Conservation (phyloP, 2,329 filamentous ascomycete species). For the Fusarium protoensiforme region DNA sequence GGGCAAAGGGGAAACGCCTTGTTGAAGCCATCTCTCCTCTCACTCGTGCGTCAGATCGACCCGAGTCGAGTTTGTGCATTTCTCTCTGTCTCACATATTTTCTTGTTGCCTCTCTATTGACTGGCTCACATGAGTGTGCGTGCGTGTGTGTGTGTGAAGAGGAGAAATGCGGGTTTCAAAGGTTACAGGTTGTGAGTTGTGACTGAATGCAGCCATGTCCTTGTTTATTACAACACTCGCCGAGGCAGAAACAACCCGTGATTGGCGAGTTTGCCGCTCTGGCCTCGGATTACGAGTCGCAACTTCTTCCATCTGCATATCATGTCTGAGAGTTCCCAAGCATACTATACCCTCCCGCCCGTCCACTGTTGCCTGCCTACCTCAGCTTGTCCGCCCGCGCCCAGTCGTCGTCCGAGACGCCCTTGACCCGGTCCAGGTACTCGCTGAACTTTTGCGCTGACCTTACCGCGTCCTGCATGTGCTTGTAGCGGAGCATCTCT, state of each 20-base stretch:
- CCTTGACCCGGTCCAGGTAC: conserved; percentile 15
- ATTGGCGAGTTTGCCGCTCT: conserved; percentile 25
- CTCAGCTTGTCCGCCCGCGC: conserved; percentile 12
- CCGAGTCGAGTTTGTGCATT: background rate
- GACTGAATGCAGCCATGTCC: conserved; percentile 3
- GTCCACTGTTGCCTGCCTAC: background rate
- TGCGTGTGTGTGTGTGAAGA: background rate
- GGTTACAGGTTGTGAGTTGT: conserved; percentile 14
- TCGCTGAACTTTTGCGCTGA: conserved; percentile 18
- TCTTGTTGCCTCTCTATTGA: background rate
- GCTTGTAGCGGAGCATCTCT: conserved; percentile 10
- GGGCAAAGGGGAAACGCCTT: conserved; percentile 8
- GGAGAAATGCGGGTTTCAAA: background rate
- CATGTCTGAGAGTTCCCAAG: conserved; percentile 16
- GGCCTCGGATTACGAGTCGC: background rate
- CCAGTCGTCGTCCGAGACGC: conserved; percentile 14
- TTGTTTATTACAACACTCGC: conserved; percentile 8
- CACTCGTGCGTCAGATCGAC: conserved; percentile 2
- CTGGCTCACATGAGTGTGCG: background rate
- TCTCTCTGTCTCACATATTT: background rate
- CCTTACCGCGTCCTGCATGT: conserved; percentile 17
- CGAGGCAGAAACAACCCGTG: conserved; percentile 6
- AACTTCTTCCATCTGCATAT: conserved; percentile 4
- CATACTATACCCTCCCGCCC: background rate
- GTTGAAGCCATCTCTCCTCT: background rate